Evolutionary conservation across 2,329 filamentous ascomycete genomes (phyloP).

Genomic region (Xylariaceae sp.): DNA sequence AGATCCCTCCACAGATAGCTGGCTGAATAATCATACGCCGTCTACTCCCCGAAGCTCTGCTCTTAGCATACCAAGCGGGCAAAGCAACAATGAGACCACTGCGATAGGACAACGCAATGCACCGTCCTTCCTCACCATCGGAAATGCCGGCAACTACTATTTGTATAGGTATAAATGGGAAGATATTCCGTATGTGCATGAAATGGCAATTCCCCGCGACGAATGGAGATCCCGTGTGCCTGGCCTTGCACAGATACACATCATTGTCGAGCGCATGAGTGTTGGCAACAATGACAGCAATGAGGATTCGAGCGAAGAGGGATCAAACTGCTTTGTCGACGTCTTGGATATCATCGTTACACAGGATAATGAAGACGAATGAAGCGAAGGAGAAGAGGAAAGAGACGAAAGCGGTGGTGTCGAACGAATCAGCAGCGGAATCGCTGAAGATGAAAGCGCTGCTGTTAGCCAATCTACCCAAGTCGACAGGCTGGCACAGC

Average conservation of each 20-base stretch:
- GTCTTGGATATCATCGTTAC: conserved; percentile 10
- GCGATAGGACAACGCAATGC: background rate
- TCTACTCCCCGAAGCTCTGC: background rate
- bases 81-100: background rate
- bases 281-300: conserved; percentile 6
- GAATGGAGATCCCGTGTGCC: conserved; percentile 8
- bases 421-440: too few species aligned
- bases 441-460: too few species aligned
- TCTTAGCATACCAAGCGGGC: background rate
- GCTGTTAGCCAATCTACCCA: too few species aligned
- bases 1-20: too few species aligned
- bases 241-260: conserved; percentile 2
- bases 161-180: background rate
- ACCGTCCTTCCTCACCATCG: background rate
- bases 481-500: too few species aligned
- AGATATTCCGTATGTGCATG: background rate
- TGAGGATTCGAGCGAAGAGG: background rate
- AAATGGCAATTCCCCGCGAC: background rate
- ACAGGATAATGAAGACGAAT: background rate
- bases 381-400: background rate
- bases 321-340: conserved; percentile 7
- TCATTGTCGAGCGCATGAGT: conserved; percentile 7
- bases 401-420: too few species aligned
- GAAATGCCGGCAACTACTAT: background rate
- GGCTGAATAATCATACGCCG: too few species aligned